Conservation (phyloP, 495 filamentous ascomycete species). For the Lophiotrema nucula region DNA sequence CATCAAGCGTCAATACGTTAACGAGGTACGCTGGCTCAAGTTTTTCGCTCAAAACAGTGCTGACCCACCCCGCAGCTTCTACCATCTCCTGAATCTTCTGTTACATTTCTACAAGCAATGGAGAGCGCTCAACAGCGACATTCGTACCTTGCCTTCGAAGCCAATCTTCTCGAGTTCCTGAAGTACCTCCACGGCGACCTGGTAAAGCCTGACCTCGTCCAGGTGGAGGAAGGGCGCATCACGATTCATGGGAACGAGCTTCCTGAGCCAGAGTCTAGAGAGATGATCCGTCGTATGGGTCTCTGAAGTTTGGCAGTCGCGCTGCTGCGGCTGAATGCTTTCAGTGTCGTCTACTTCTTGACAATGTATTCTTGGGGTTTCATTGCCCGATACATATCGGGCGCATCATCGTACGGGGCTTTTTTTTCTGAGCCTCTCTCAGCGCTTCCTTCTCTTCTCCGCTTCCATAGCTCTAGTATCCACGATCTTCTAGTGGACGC, state of each 20-base stretch:
- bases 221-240: slow-evolving; percentile 38
- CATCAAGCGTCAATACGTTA: slow-evolving; percentile 26
- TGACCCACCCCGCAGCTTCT: slow-evolving; percentile 23
- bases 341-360: too few species aligned
- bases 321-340: too few species aligned
- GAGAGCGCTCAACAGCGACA: slow-evolving; percentile 9
- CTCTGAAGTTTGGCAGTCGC: slow-evolving; percentile 6
- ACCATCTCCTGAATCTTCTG: not conserved
- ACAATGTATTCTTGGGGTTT: too few species aligned
- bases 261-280: slow-evolving; percentile 29
- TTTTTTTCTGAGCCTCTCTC: too few species aligned
- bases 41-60: not conserved
- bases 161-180: slow-evolving; percentile 30
- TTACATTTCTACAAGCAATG: slow-evolving; percentile 18
- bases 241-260: slow-evolving; percentile 33
- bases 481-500: too few species aligned
- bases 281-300: slow-evolving; percentile 32
- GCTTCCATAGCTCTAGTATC: too few species aligned
- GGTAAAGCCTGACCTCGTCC: slow-evolving; percentile 35
- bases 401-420: too few species aligned
- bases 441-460: too few species aligned
- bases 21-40: slow-evolving; percentile 22
- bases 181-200: slow-evolving; percentile 27
- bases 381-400: too few species aligned
- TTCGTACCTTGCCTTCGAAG: slow-evolving; percentile 31